A percentile compares a stretch with the other conserved stretches of the same genome.
phyloP scores from a whole-genome alignment of 306 rosid genomes.

The Hippophae gyantsensis region DNA sequence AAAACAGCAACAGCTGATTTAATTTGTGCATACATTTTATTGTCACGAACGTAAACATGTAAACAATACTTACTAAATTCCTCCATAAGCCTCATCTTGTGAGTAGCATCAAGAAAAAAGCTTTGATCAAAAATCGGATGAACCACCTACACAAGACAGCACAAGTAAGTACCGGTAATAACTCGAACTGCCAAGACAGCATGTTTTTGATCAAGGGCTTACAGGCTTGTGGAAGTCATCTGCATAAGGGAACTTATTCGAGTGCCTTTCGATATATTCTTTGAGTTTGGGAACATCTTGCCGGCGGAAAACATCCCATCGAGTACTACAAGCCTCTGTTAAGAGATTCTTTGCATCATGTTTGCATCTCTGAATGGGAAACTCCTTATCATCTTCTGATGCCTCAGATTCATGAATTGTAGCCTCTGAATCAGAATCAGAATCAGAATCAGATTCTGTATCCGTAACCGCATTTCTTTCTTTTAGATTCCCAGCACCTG shows the following conservation, averaged over 20 bases:
- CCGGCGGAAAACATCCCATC: constrained; percentile 88
- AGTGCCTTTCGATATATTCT: constrained; percentile 66
- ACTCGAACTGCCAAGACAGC: constrained; percentile 6
- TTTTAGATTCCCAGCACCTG: constrained; percentile 25
- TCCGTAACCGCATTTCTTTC: constrained; percentile 21
- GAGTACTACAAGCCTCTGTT: constrained; percentile 36
- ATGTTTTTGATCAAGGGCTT: constrained; percentile 22
- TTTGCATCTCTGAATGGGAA: constrained; percentile 23
- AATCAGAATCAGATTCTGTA: constrained; percentile 36
- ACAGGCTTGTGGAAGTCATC: constrained; percentile 43
- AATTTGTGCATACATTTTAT: constrained; percentile 16
- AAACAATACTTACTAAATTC: constrained; percentile 57
- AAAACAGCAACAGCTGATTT: constrained; percentile 14
- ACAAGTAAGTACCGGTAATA: constrained; percentile 3
- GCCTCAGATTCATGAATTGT: constrained; percentile 18
- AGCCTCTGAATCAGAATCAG: constrained; percentile 10
- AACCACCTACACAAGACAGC: constrained; percentile 45
- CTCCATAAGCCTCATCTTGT: constrained; percentile 78
- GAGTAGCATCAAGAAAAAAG: constrained; percentile 59
- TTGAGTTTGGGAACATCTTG: constrained; percentile 84
- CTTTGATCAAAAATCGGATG: constrained; percentile 89
- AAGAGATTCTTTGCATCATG: constrained; percentile 18
- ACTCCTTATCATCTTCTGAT: constrained; percentile 14
- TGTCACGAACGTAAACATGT: constrained; percentile 5
- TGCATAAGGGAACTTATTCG: constrained; percentile 35